Conservation (phyloP, 139 green algal genomes). For the Tetradesmus obliquus region DNA sequence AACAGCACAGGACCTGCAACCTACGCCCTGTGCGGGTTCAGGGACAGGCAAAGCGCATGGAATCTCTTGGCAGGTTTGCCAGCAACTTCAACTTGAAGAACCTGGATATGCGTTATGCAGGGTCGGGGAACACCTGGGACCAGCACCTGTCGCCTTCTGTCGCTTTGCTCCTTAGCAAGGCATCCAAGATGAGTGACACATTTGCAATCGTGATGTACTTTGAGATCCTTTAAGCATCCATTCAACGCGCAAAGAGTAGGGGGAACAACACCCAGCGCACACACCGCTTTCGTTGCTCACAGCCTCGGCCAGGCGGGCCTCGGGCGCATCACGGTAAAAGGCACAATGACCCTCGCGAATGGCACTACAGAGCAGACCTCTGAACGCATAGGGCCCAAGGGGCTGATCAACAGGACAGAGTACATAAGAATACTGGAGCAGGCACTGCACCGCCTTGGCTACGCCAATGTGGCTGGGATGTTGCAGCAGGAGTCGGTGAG, state of each 20-base stretch:
- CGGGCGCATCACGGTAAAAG: not conserved
- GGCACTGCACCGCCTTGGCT: conserved; percentile 76
- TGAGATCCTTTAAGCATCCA: too few relatives aligned
- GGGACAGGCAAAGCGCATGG: too few relatives aligned
- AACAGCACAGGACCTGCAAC: too few relatives aligned
- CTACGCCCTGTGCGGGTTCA: too few relatives aligned
- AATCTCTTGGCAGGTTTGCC: too few relatives aligned
- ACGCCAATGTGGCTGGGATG: conserved; percentile 55
- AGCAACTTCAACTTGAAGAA: too few relatives aligned
- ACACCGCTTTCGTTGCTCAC: not conserved
- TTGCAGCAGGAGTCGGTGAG: conserved; percentile 71
- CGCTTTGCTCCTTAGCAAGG: not conserved
- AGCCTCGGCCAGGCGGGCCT: not conserved
- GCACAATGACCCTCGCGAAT: conserved; percentile 1
- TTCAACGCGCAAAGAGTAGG: not conserved
- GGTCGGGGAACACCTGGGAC: not conserved
- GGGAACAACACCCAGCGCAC: not conserved
- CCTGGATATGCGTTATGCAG: too few relatives aligned
- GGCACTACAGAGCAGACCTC: not conserved
- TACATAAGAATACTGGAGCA: conserved; percentile 87
- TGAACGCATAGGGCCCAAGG: conserved; percentile 49
- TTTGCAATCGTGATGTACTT: too few relatives aligned
- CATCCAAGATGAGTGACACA: not conserved
- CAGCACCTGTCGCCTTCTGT: not conserved
- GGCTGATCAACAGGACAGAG: conserved; percentile 71